Base-by-base conservation (phyloP, 2,329 filamentous ascomycete genomes). In the Clarireedia paspali region DNA sequence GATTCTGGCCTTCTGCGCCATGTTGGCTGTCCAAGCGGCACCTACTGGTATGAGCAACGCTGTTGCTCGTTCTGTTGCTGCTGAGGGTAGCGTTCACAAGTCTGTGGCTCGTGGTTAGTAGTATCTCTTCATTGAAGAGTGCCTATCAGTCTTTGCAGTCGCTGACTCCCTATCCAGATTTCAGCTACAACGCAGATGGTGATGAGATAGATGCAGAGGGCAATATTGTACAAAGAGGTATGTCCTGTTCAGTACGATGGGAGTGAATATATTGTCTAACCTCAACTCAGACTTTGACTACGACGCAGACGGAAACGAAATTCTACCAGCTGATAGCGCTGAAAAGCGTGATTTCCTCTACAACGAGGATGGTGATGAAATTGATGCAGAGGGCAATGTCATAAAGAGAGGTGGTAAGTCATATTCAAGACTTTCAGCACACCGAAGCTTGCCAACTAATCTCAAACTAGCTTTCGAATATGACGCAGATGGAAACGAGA, bases 1-100 rank as follows among this genome's bases (percentile, higher is more conserved):
- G 17, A 62, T 64, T 45, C 40, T 66, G 57, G 60, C 61, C 55
- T 63, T 66, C 46, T 65, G 62, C 50, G 58, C 62, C 55, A 56
- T 59, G 26, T 44, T 62, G 44, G 60, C 64, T 27, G 60, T 63
- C 24, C 62, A 64, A 23, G 60, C 62, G 34, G 59, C 59, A 40
- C 63, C 62, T 47, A 38, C 55, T 14, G 42, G 34, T 38, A 44
- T 42, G 10, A 36, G 53, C 6, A 45, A 57, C 40, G 26, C 44
- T 9, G 48, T 55, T 40, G 50, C 50, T 45, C 53, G 59, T 34
- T 56, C 54, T 30, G 20, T 55, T 27, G 6, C 14, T 38, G 50
- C 48, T 38, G 54, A 55, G 38, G 46, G 55, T 45, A 47, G 34
- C 26, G 44, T 49, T 15, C 24, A 50, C n/a, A 27, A 30, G 2